These are phyloP conservation scores for Stemphylium lycopersici DNA, from an alignment of 2,329 filamentous ascomycete genomes.

Conservation along the genomic window DNA sequence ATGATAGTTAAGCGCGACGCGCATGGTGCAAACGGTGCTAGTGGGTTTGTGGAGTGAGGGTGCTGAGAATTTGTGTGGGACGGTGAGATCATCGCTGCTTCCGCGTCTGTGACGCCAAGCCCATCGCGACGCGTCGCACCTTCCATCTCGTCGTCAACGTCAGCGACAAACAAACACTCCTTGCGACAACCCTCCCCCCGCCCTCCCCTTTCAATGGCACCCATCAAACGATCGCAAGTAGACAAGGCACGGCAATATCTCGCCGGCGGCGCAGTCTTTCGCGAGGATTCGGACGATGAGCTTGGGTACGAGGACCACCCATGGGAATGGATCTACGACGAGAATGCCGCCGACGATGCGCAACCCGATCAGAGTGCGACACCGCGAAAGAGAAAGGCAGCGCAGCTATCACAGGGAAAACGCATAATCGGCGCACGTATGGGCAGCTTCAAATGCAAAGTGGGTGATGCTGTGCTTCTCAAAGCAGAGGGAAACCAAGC, in stretches of 20 bases:
- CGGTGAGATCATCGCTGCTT: slow-evolving; percentile 28
- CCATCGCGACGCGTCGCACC: slow-evolving; percentile 37
- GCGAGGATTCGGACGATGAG: slow-evolving; percentile 89
- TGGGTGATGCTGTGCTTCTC: slow-evolving; percentile 85
- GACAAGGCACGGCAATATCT: slow-evolving; percentile 59
- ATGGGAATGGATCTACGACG: slow-evolving; percentile 64
- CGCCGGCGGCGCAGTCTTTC: slow-evolving; percentile 65
- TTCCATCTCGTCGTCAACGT: slow-evolving; percentile 24
- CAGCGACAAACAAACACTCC: slow-evolving; percentile 19
- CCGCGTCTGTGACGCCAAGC: slow-evolving; percentile 38
- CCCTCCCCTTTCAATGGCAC: slow-evolving; percentile 47
- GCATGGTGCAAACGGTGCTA: not conserved
- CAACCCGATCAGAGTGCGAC: slow-evolving; percentile 31
- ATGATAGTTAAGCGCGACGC: not conserved
- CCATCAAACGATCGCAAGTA: slow-evolving; percentile 48
- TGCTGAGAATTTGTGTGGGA: slow-evolving; percentile 1
- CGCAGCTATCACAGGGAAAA: slow-evolving; percentile 28
- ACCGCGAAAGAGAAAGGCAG: slow-evolving; percentile 43
- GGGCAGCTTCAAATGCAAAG: slow-evolving; percentile 76
- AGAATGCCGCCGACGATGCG: slow-evolving; percentile 25
- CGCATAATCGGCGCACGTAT: slow-evolving; percentile 81
- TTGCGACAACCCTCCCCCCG: slow-evolving; percentile 27
- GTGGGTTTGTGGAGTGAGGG: not conserved
- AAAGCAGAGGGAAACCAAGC: slow-evolving; percentile 90
- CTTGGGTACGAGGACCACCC: slow-evolving; percentile 61